Conservation (phyloP, 371 early-diverging fungal species). For the Lichtheimia ornata region DNA sequence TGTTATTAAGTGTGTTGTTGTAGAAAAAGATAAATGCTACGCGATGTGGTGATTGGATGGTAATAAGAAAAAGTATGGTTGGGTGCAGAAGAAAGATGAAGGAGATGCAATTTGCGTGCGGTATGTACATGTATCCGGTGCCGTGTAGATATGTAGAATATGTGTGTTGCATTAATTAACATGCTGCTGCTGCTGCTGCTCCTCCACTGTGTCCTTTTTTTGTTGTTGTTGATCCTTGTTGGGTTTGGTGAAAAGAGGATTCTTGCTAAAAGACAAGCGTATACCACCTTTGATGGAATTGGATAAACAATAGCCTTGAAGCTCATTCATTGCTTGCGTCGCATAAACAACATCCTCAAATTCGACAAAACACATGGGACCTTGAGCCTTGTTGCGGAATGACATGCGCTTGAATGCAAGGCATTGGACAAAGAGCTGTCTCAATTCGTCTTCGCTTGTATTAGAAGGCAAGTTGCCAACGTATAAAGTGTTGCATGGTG, state of each 20-base stretch:
- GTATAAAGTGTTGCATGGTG: constrained; percentile 94
- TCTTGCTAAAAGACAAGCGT: constrained; percentile 91
- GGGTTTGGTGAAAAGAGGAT: constrained; percentile 58
- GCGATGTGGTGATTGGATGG: no score
- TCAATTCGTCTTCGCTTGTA: constrained; percentile 84
- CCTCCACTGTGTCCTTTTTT: not conserved
- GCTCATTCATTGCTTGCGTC: constrained; percentile 78
- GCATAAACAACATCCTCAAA: constrained; percentile 89
- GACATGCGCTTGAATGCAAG: constrained; percentile 86
- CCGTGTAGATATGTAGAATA: no score
- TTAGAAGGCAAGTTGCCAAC: constrained; percentile 91
- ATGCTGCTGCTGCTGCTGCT: no score
- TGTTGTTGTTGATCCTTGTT: constrained; percentile 1
- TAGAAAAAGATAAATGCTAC: no score
- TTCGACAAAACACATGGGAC: constrained; percentile 94
- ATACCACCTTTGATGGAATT: constrained; percentile 92
- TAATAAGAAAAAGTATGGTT: no score
- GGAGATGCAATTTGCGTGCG: no score
- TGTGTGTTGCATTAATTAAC: no score
- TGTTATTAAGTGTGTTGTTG: no score
- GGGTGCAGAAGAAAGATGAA: no score
- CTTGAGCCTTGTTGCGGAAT: constrained; percentile 76
- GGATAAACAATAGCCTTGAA: constrained; percentile 76
- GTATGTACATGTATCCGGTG: no score
- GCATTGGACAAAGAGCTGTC: constrained; percentile 69